Evolutionary conservation across 2,329 filamentous ascomycete species (phyloP), one percentile per base, ranked within the genome.

Genomic region (Trichoderma atroviride): DNA sequence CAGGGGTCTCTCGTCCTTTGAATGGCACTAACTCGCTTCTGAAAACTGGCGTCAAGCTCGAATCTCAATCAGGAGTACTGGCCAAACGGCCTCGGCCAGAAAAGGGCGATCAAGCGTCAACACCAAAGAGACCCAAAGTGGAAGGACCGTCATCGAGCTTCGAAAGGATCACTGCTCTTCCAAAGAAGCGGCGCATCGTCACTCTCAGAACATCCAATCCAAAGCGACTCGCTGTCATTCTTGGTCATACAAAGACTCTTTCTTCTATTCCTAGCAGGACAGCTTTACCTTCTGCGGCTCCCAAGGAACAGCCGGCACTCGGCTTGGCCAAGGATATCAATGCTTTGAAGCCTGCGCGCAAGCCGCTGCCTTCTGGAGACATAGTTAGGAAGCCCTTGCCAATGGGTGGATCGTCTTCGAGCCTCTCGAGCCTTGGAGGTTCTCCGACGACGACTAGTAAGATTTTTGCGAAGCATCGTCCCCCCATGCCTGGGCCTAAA

Each of bases 71-170:
- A 27, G 69, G 69, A 9, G 47, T 60, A n/a, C 24, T 69, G 22
- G 70, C 72, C 33, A 83, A 83, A 70, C 76, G 81, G 19, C 76
- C 80, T 22, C 79, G 78, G 3, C 74, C 79, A 40, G 81, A 82
- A 16, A 81, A 79, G 68, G 76, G 79, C 5, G 79, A 81, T 47
- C 72, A 74, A 4, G 74, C 75, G 1, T 81, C 81, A 1, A 78
- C 76, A 31, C 75, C 80, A 0, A 83, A 83, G 74, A 77, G 81
- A 14, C 77, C 79, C 5, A 83, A 82, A 74, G 75, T 77, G 7
- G 78, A 80, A 47, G 69, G 74, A 1, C 73, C 73, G 19, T 71
- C 72, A 3, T 68, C 72, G 7, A 74, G 72, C 16, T 58, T 65
- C 2, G 73, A 75, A 1, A 70, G 70, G 33, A 68, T 60, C n/a